phyloP scores from a whole-genome alignment of 306 rosid genomes.

The Phaseolus lunatus region DNA sequence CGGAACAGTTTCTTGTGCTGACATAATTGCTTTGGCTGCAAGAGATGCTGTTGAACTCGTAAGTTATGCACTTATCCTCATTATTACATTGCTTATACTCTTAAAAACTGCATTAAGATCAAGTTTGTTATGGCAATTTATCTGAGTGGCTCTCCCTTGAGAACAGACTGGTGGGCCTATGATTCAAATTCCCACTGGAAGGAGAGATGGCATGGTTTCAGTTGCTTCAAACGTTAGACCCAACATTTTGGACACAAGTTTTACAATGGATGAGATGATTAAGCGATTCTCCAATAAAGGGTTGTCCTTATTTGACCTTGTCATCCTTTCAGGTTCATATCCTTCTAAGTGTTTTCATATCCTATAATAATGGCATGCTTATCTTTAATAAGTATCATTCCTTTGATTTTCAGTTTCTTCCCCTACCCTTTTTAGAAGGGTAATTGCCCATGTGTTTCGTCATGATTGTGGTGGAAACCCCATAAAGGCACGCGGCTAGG shows the following conservation, averaged over 20 bases:
- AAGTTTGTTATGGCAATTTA: conserved; percentile 2
- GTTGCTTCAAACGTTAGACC: conserved; percentile 74
- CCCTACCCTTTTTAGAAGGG: conserved; percentile 8
- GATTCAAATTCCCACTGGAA: conserved; percentile 74
- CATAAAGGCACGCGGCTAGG: not conserved
- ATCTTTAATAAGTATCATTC: conserved; percentile 22
- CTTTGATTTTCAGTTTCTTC: conserved; percentile 11
- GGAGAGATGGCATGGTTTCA: conserved; percentile 79
- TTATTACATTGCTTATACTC: not conserved
- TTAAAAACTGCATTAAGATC: conserved; percentile 1
- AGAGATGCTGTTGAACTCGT: conserved; percentile 86
- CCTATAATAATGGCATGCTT: not conserved
- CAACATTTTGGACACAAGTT: conserved; percentile 81
- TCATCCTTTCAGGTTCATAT: conserved; percentile 68
- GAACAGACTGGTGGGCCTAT: conserved; percentile 78
- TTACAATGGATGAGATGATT: conserved; percentile 73
- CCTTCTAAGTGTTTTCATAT: not conserved
- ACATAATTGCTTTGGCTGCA: conserved; percentile 82
- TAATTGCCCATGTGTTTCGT: not conserved
- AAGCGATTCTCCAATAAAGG: conserved; percentile 74
- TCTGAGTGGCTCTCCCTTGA: conserved; percentile 19
- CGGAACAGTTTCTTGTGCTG: conserved; percentile 82
- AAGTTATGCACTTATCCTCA: conserved; percentile 42
- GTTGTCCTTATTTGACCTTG: conserved; percentile 75
- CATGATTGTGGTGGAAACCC: not conserved